These are phyloP conservation scores for Leishmania arabica DNA, from an alignment of 208 protist genomes.

Conservation along the genomic window DNA sequence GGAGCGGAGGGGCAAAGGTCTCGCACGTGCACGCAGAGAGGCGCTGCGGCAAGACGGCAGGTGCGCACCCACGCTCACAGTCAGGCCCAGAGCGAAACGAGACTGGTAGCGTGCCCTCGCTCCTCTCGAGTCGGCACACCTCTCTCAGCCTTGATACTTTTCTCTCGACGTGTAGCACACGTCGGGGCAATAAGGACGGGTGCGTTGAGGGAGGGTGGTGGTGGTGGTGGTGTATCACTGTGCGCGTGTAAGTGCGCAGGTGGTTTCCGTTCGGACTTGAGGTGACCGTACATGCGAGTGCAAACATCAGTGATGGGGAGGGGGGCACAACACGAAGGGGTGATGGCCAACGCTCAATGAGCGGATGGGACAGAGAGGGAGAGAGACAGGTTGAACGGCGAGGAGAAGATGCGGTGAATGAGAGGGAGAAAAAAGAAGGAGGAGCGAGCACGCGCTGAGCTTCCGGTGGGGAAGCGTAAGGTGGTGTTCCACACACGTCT, in stretches of 20 bases:
- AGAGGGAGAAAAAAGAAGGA: not conserved
- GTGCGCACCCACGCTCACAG: not conserved
- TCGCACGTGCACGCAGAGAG: not conserved
- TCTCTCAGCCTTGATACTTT: not conserved
- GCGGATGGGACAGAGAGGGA: not conserved
- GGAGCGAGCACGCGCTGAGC: not conserved
- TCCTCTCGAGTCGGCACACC: not conserved
- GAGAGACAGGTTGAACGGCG: not conserved
- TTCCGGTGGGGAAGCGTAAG: not conserved
- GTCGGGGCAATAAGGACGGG: not conserved
- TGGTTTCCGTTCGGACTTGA: not conserved
- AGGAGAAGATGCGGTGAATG: not conserved
- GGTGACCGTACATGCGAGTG: not conserved
- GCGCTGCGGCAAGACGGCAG: not conserved
- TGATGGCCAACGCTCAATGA: not conserved
- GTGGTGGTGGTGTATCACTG: not conserved
- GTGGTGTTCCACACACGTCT: not conserved
- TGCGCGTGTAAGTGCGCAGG: not conserved
- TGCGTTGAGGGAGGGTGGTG: not conserved
- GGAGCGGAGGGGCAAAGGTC: not conserved
- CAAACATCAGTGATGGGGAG: not conserved
- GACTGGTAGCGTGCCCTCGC: not conserved
- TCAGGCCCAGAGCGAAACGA: not conserved
- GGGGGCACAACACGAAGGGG: not conserved
- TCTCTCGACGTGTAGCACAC: not conserved